Evolutionary conservation across 306 rosid species (phyloP), one percentile per base, ranked within the genome.

Genomic region (Carpinus viminea): DNA sequence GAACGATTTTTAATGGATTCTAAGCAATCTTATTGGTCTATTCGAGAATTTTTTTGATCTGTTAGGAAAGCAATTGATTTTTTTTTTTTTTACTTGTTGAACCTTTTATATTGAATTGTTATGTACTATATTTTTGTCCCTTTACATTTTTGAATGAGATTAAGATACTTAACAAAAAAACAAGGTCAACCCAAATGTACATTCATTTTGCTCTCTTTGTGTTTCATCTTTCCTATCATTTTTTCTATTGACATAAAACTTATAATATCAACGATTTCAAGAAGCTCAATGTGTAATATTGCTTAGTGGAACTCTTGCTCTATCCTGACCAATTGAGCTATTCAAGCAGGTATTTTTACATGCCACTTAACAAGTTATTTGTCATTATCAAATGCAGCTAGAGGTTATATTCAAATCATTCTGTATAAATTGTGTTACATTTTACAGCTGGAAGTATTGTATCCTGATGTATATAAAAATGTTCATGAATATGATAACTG

Each of bases 271-370:
- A 62, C 55, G 45, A 71, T 86, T 75, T 76, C 92, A 94, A 97
- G 91, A 91, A 87, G 97, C 98, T 86, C 86, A 85, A 74, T 92
- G 87, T 83, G 96, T 95, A 74, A 83, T 94, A 64, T 81, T 94
- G 83, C 92, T 92, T 65, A 94, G 98, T 88, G 98, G 98, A 88
- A 94, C 98, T 83, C 98, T 97, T 56, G 98, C 98, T 70, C 83
- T 94, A 84, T 94, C 98, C 62, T 86, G 98, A 57, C 98, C 98
- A 20, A 94, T 94, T 76, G 98, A 94, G 85, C 83, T 94, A 50
- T 90, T 86, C 82, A 94, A 91, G 80, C 98, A 94, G 97, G 98
- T 94, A 78, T 56, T 53, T 60, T 61, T 34, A 13, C 72, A 18
- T 82, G 76, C 78, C 60, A 16, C 41, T 53, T 68, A 50, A 51